These are phyloP conservation scores for Wickerhamiella pararugosa DNA, from an alignment of 1,139 yeast genomes.

Conservation along the genomic window DNA sequence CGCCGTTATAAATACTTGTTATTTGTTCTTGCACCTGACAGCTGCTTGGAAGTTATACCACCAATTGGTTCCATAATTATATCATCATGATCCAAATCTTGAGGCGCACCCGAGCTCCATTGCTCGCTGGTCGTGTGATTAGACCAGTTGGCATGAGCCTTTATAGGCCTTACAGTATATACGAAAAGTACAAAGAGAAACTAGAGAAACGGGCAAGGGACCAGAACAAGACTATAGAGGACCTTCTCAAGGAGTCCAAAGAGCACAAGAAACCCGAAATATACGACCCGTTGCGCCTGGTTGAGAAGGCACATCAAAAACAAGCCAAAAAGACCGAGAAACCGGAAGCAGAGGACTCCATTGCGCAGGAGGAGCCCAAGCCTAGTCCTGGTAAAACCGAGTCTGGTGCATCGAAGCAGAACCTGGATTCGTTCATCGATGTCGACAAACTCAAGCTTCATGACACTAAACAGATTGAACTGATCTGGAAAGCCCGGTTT, in stretches of 20 bases:
- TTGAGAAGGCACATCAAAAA: constrained; percentile 29
- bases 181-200: constrained; percentile 27
- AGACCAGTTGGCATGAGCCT: too few species aligned
- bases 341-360: constrained; percentile 4
- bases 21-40: too few species aligned
- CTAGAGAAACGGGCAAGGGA: constrained; percentile 36
- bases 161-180: constrained; percentile 4
- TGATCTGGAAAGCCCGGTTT: constrained; percentile 84
- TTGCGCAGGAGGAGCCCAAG: constrained; percentile 3
- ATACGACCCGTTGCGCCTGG: constrained; percentile 55
- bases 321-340: background rate
- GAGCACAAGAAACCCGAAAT: constrained; percentile 45
- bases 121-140: too few species aligned
- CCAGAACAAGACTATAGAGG: constrained; percentile 35
- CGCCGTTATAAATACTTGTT: too few species aligned
- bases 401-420: constrained; percentile 34
- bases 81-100: too few species aligned
- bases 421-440: constrained; percentile 55
- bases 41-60: too few species aligned
- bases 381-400: constrained; percentile 10
- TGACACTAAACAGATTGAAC: constrained; percentile 52
- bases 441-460: constrained; percentile 43
- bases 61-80: too few species aligned
- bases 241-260: constrained; percentile 47
- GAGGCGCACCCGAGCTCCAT: too few species aligned